Evolutionary conservation across 345 rosid species (phyloP), one percentile per base, ranked within the genome.

Genomic region (Clausena lansium): DNA sequence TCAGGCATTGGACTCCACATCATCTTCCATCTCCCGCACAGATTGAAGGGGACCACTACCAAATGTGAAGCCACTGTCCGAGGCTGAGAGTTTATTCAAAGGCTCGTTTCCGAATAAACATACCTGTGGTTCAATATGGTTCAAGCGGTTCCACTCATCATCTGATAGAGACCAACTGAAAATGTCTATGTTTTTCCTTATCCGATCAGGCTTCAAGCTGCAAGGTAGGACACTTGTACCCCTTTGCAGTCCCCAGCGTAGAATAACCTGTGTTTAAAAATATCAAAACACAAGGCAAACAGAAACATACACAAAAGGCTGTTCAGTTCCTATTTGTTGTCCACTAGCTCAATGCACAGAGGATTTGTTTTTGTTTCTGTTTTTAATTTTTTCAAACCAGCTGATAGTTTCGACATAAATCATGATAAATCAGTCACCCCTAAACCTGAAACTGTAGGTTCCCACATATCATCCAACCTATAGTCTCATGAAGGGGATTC

Each of bases 221-320:
- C 89, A 89, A 14, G 92, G 90, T 67, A 89, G 81, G 19, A 87
- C 92, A 80, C 89, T 87, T 25, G 89, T 89, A 57, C 90, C 92
- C 79, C 92, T 82, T 69, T 89, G 90, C 81, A 89, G 63, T 59
- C 92, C 92, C 92, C 92, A 89, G 57, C 89, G 85, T 59, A 89
- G 80, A 84, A 87, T 83, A 33, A 87, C 88, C 92, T 89, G 45
- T 58, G 57, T 52, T 52, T 6, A 52, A 52, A 81, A 71, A 13
- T 5, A 75, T 67, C 50, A 22, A 39, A 50, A 14, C 62, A 74
- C 9, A 71, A 13, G 47, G 30, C 25, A 27, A 68, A 68, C 8
- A n/a, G 9, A 58, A 59, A 57, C 33, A 57, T 35, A 14, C 9
- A 60, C n/a, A 24, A 5, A 17, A 2, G 13, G 8, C 17, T 35